Percentiles rank a stretch among this genome's conserved stretches.
Evolutionary conservation across 1,284 basidiomycete species (phyloP).

Genomic region (Moesziomyces aphidis): DNA sequence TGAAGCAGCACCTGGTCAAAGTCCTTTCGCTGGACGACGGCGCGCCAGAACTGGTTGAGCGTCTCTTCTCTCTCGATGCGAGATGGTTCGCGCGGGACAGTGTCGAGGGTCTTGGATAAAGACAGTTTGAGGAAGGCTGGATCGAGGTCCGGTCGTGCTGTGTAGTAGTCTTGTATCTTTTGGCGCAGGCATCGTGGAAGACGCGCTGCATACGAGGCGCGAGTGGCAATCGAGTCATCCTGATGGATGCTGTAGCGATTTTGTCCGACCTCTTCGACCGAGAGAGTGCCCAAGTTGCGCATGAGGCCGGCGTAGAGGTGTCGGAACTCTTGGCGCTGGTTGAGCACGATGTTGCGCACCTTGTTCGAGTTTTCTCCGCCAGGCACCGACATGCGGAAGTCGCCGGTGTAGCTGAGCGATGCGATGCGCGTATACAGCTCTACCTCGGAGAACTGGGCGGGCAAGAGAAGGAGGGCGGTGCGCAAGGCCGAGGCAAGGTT

Average conservation of each 20-base stretch:
- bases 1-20: slow-evolving; percentile 54
- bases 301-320: slow-evolving; percentile 80
- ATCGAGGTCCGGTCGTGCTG: slow-evolving; percentile 43
- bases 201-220: slow-evolving; percentile 50
- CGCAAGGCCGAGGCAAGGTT: slow-evolving; percentile 91
- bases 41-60: slow-evolving; percentile 50
- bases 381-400: slow-evolving; percentile 88
- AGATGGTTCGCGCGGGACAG: slow-evolving; percentile 23
- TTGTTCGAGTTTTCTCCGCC: slow-evolving; percentile 95
- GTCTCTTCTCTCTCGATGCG: slow-evolving; percentile 32
- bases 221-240: slow-evolving; percentile 45
- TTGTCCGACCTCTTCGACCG: slow-evolving; percentile 37
- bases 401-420: slow-evolving; percentile 82
- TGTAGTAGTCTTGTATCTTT: slow-evolving; percentile 53
- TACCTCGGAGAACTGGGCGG: slow-evolving; percentile 77
- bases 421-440: slow-evolving; percentile 88
- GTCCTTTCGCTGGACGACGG: slow-evolving; percentile 49
- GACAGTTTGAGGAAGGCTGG: slow-evolving; percentile 57
- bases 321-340: slow-evolving; percentile 84
- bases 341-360: slow-evolving; percentile 78
- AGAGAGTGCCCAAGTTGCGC: slow-evolving; percentile 58
- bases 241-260: slow-evolving; percentile 52
- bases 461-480: slow-evolving; percentile 76
- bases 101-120: slow-evolving; percentile 45
- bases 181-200: slow-evolving; percentile 55